A percentile compares a stretch with the other conserved stretches of the same genome.
Conservation (phyloP, 192 early-diverging fungal species). For the Linnemannia schmuckeri region DNA sequence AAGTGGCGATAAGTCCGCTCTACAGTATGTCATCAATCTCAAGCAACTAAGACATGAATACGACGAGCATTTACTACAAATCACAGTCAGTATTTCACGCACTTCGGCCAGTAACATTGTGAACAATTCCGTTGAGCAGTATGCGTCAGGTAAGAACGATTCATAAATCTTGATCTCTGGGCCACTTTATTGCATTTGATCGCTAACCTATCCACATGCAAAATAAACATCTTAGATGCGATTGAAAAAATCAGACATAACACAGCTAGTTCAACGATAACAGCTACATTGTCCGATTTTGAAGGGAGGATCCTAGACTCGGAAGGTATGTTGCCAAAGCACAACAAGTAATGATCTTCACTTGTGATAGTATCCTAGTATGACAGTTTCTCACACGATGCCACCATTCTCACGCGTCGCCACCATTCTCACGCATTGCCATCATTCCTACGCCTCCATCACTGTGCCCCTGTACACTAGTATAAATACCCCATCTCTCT, state of each 20-base stretch:
- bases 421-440: too few relatives aligned
- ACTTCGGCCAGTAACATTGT: conserved; percentile 14
- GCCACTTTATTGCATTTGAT: not conserved
- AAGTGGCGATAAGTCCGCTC: conserved; percentile 2
- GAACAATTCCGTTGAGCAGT: conserved; percentile 5
- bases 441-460: too few relatives aligned
- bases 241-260: not conserved
- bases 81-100: conserved; percentile 8
- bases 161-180: too few relatives aligned
- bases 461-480: too few relatives aligned
- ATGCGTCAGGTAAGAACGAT: conserved; percentile 17
- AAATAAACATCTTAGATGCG: not conserved
- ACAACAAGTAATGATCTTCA: too few relatives aligned
- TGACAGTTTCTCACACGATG: too few relatives aligned
- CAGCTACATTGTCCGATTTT: too few relatives aligned
- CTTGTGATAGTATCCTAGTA: too few relatives aligned
- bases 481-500: too few relatives aligned
- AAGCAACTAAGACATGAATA: conserved; percentile 3
- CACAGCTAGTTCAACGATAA: not conserved
- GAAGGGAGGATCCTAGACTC: too few relatives aligned
- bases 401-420: too few relatives aligned
- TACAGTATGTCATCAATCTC: not conserved
- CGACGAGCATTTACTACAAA: conserved; percentile 6
- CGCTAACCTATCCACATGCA: conserved; percentile 1
- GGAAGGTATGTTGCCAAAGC: too few relatives aligned